A percentile compares a stretch with the other conserved stretches of the same genome.
Evolutionary conservation across 768 basidiomycete genomes (phyloP).

Genomic region (Lactifluus pinguis): DNA sequence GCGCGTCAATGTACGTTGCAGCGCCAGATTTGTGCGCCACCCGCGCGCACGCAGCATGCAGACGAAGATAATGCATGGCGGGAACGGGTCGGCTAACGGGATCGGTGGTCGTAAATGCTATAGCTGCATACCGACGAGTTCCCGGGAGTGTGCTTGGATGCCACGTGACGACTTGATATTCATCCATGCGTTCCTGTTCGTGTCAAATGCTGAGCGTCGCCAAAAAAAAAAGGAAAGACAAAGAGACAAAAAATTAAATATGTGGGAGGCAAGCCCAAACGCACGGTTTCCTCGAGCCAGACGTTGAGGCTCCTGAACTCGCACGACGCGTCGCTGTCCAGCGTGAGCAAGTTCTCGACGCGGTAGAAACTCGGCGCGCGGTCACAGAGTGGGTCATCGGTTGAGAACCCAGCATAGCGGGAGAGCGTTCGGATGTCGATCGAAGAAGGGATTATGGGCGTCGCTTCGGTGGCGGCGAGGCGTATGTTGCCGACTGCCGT

Average conservation of each 20-base stretch:
- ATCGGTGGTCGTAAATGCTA: constrained; percentile 27
- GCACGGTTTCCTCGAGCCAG: constrained; percentile 29
- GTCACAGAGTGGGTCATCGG: constrained; percentile 8
- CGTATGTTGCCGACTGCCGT: neutral
- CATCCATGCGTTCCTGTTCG: neutral
- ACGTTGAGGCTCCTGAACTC: constrained; percentile 26
- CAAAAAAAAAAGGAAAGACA: neutral
- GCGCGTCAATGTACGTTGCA: constrained; percentile 26
- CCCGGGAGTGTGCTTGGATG: neutral
- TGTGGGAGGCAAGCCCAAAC: neutral
- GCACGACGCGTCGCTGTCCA: neutral
- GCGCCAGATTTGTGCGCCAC: constrained; percentile 35
- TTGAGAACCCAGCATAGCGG: constrained; percentile 7
- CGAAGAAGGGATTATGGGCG: constrained; percentile 5
- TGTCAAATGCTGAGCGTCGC: neutral
- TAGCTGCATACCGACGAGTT: constrained; percentile 1
- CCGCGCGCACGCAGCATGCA: constrained; percentile 35
- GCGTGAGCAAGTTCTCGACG: constrained; percentile 12
- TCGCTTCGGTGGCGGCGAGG: neutral
- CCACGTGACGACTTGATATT: constrained; percentile 13
- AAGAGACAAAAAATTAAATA: neutral
- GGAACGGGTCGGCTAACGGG: constrained; percentile 25
- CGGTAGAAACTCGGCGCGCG: neutral
- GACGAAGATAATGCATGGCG: constrained; percentile 25
- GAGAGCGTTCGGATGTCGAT: constrained; percentile 7